These are phyloP conservation scores for Dendrobium catenatum DNA, from an alignment of 106 monocot genomes.

Conservation along the genomic window DNA sequence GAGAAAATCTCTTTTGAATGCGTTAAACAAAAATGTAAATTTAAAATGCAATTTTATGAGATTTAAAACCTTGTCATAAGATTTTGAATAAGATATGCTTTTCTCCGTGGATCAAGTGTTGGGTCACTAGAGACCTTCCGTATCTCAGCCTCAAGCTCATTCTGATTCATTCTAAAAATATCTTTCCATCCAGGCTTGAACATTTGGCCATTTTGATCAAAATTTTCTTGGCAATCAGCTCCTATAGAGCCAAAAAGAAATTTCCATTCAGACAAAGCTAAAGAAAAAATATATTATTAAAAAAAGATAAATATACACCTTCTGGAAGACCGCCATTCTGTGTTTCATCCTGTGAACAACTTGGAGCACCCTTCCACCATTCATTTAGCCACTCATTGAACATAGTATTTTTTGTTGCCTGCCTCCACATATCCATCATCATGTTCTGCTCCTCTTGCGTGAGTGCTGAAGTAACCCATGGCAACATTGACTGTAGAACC, in stretches of 20 bases:
- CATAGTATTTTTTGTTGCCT: conserved; percentile 97
- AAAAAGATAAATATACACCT: conserved; percentile 23
- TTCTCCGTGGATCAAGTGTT: conserved; percentile 93
- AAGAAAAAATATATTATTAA: conserved; percentile 1
- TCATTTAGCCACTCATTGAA: conserved; percentile 99
- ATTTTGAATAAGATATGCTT: conserved; percentile 97
- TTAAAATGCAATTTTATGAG: conserved; percentile 3
- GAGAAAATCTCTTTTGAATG: neutral
- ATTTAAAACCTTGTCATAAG: conserved; percentile 88
- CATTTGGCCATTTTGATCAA: conserved; percentile 73
- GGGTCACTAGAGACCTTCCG: conserved; percentile 84
- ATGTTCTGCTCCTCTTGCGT: conserved; percentile 93
- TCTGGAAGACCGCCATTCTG: conserved; percentile 20
- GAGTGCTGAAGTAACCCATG: conserved; percentile 97
- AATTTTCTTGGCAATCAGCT: conserved; percentile 54
- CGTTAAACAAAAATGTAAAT: neutral
- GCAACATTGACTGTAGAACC: conserved; percentile 95
- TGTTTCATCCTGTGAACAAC: conserved; percentile 25
- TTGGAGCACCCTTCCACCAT: conserved; percentile 78
- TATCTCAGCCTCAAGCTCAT: conserved; percentile 90
- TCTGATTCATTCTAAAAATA: conserved; percentile 98
- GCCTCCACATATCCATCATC: conserved; percentile 96
- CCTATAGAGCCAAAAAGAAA: conserved; percentile 22
- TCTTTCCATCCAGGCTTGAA: conserved; percentile 99
- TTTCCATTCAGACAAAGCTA: neutral